Conservation (phyloP, 2,329 filamentous ascomycete genomes). For the Trematosphaeria pertusa region DNA sequence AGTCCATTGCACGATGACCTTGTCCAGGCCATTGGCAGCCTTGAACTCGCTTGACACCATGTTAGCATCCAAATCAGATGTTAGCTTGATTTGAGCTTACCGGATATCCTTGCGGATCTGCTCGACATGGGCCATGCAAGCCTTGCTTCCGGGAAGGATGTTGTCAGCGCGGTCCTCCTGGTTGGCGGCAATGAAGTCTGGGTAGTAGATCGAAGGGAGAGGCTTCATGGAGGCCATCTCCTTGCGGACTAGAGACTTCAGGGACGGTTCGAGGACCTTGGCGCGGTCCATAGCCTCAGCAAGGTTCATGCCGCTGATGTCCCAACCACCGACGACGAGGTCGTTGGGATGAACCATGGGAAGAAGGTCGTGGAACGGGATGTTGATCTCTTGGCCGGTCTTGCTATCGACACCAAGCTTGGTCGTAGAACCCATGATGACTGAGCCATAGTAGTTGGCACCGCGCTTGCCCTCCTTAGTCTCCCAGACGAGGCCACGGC, state of each 20-base stretch:
- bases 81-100: slow-evolving; percentile 56
- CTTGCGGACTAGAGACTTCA: slow-evolving; percentile 90
- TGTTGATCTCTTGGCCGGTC: slow-evolving; percentile 89
- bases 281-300: slow-evolving; percentile 95
- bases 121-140: slow-evolving; percentile 86
- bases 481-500: slow-evolving; percentile 84
- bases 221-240: slow-evolving; percentile 90
- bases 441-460: slow-evolving; percentile 98
- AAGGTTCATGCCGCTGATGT: slow-evolving; percentile 91
- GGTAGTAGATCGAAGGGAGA: slow-evolving; percentile 96
- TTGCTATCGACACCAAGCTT: slow-evolving; percentile 90
- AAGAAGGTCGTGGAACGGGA: slow-evolving; percentile 91
- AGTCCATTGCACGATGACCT: slow-evolving; percentile 97
- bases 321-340: slow-evolving; percentile 94
- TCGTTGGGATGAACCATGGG: slow-evolving; percentile 98
- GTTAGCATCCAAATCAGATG: slow-evolving; percentile 8
- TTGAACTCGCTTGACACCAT: slow-evolving; percentile 75
- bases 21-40: slow-evolving; percentile 81
- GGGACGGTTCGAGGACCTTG: slow-evolving; percentile 89
- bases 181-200: slow-evolving; percentile 98
- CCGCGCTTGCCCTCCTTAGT: slow-evolving; percentile 85
- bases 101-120: slow-evolving; percentile 91
- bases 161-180: slow-evolving; percentile 97
- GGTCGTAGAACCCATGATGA: slow-evolving; percentile 96
- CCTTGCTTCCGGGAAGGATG: slow-evolving; percentile 80